Evolutionary conservation across 768 basidiomycete genomes (phyloP).

Genomic region (Auricularia sp.): DNA sequence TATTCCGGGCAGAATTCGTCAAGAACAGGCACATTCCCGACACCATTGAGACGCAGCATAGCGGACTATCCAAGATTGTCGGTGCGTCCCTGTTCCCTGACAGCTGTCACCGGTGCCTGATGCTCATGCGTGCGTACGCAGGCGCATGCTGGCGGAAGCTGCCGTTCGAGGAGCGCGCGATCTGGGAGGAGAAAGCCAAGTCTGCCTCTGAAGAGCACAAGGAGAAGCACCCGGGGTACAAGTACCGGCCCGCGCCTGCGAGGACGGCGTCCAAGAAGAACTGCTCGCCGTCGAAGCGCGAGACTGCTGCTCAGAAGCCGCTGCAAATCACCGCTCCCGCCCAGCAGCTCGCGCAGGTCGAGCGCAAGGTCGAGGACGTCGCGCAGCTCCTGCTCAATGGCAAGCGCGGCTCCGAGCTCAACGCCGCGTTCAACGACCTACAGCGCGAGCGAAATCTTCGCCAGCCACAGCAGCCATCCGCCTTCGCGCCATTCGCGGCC

Average conservation of each 20-base stretch:
- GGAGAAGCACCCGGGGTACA: constrained; percentile 68
- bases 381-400: constrained; percentile 56
- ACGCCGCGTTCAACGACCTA: constrained; percentile 45
- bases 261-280: not conserved
- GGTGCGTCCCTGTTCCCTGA: constrained; percentile 2
- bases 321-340: constrained; percentile 34
- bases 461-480: constrained; percentile 6
- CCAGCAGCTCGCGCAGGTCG: constrained; percentile 16
- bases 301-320: constrained; percentile 18
- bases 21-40: constrained; percentile 47
- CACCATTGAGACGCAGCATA: constrained; percentile 3
- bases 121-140: constrained; percentile 14
- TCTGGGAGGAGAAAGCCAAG: constrained; percentile 68
- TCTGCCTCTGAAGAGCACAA: constrained; percentile 67
- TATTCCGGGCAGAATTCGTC: constrained; percentile 74
- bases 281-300: not conserved
- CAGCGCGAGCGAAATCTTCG: constrained; percentile 25
- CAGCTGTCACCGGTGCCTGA: not conserved
- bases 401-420: constrained; percentile 57
- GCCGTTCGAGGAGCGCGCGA: constrained; percentile 51
- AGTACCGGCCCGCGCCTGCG: constrained; percentile 58
- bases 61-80: not conserved
- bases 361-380: constrained; percentile 46
- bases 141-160: constrained; percentile 71
- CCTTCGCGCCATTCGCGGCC: constrained; percentile 3